A percentile compares a stretch with the other conserved stretches of the same genome.
phyloP scores from a whole-genome alignment of 345 rosid species.

The Moringa oleifera region DNA sequence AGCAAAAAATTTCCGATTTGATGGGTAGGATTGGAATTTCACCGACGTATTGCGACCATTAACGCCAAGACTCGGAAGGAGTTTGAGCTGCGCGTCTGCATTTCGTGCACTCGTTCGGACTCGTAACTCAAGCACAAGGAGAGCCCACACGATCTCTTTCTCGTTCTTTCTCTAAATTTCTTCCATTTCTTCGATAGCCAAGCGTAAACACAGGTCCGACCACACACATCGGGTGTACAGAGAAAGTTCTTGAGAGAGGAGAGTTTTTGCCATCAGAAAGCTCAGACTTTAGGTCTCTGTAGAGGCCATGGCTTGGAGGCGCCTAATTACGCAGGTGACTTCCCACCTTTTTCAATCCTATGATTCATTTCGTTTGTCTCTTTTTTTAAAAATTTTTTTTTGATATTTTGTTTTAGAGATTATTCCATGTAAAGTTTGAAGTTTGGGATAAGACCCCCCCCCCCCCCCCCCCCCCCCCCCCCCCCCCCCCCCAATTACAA shows the following conservation, averaged over 20 bases:
- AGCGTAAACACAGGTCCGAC: conserved; percentile 10
- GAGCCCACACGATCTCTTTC: background rate
- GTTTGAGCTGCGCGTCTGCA: too few relatives aligned
- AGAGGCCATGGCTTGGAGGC: conserved; percentile 85
- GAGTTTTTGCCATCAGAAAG: background rate
- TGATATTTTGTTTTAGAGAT: background rate
- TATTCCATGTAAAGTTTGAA: background rate
- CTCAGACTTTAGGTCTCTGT: conserved; percentile 14
- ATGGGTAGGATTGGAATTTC: too few relatives aligned
- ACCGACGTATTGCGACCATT: too few relatives aligned
- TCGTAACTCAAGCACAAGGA: too few relatives aligned
- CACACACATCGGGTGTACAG: background rate
- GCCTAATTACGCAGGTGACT: conserved; percentile 67
- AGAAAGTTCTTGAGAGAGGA: conserved; percentile 1
- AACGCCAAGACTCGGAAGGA: too few relatives aligned
- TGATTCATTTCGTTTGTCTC: background rate
- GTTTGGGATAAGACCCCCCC: background rate
- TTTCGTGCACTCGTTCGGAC: too few relatives aligned
- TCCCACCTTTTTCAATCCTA: background rate
- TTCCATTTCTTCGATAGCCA: conserved; percentile 19
- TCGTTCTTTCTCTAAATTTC: background rate
- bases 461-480: too few relatives aligned
- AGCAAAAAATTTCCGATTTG: too few relatives aligned
- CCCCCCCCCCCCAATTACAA: background rate
- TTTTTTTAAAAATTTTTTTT: background rate